Conservation (phyloP, 179 eudicot species). For the Spergularia azorica region DNA sequence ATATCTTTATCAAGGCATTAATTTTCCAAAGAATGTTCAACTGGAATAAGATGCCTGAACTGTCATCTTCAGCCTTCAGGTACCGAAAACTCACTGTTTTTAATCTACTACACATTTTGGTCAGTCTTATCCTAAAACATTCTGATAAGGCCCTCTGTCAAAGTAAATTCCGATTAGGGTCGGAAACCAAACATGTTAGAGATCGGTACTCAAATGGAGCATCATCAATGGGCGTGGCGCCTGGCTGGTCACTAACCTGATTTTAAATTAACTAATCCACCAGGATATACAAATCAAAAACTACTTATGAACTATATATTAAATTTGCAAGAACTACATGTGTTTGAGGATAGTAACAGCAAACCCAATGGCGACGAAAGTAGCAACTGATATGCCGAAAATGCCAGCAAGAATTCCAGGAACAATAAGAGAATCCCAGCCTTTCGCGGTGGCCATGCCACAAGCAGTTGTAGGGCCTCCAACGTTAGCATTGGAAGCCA, state of each 20-base stretch:
- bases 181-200: too few species aligned
- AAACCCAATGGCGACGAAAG: constrained; percentile 66
- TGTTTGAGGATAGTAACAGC: constrained; percentile 54
- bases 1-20: not conserved
- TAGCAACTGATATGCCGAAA: constrained; percentile 73
- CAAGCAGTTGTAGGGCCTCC: constrained; percentile 97
- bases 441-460: constrained; percentile 87
- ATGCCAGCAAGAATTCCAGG: constrained; percentile 78
- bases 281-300: not conserved
- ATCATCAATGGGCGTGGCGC: too few species aligned
- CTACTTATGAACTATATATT: not conserved
- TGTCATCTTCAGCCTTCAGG: constrained; percentile 3
- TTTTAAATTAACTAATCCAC: too few species aligned
- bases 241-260: too few species aligned
- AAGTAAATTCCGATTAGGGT: too few species aligned
- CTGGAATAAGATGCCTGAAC: not conserved
- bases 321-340: constrained; percentile 36
- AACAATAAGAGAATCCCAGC: constrained; percentile 62
- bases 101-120: too few species aligned
- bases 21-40: not conserved
- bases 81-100: not conserved
- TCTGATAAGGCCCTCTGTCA: too few species aligned
- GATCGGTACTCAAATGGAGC: too few species aligned
- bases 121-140: too few species aligned
- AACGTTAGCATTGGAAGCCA: constrained; percentile 79